Conservation (phyloP, 2,329 filamentous ascomycete genomes). For the Aspergillus ibericus region DNA sequence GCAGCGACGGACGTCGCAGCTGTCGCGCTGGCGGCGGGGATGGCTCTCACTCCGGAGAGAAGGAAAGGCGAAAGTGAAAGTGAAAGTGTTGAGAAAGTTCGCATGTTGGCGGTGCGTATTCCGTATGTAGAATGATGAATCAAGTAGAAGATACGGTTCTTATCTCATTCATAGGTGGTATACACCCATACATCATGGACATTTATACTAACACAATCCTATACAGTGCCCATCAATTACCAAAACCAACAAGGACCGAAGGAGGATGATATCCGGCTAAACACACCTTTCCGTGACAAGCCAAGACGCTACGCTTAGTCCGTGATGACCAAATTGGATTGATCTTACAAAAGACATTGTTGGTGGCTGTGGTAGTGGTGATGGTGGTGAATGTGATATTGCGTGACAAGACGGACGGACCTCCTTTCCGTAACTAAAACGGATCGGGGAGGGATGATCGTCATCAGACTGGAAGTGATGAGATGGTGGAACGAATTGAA, state of each 20-base stretch:
- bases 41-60: constrained; percentile 18
- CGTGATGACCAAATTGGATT: too few relatives aligned
- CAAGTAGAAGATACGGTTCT: too few relatives aligned
- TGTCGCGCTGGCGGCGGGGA: constrained; percentile 21
- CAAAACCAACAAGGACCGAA: constrained; percentile 15
- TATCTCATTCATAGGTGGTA: too few relatives aligned
- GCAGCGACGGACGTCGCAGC: constrained; percentile 12
- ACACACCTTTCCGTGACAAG: not conserved
- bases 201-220: not conserved
- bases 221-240: not conserved
- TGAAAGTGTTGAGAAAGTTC: too few relatives aligned
- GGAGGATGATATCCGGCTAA: constrained; percentile 1
- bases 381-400: too few relatives aligned
- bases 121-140: constrained; percentile 10
- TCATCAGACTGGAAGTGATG: constrained; percentile 13
- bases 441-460: constrained; percentile 13
- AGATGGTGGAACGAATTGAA: not conserved
- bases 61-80: constrained; percentile 18
- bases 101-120: constrained; percentile 20
- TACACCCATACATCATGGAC: not conserved
- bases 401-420: constrained; percentile 7
- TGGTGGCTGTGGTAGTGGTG: not conserved
- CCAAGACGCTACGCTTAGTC: not conserved
- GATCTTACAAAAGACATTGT: not conserved
- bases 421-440: constrained; percentile 17